Base-by-base conservation (phyloP, 805 yeast species). In the Suhomyces xylopsoci region DNA sequence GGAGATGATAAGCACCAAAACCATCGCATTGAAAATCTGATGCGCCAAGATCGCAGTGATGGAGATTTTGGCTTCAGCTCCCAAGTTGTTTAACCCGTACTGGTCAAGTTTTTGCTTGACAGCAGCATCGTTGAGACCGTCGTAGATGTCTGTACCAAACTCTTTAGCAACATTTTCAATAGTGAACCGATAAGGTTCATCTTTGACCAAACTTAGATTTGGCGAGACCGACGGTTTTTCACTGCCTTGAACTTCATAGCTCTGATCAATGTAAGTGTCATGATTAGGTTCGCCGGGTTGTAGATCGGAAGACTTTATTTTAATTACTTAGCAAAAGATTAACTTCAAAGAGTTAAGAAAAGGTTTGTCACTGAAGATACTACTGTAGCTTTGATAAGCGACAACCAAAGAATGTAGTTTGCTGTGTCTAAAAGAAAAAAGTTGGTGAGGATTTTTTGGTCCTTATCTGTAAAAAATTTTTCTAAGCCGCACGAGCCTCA, bases 11-110 rank as follows among this genome's bases (percentile, higher is more conserved):
- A 71, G 62, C 14, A 71, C 74, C 49, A 71, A 57, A n/a, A 70
- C 67, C 76, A 71, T 71, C 36, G 76, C 76, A 51, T 71, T 71
- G 58, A 69, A 69, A 15, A 69, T 61, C 57, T 71, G 76, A 55
- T 71, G 74, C 42, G 73, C 73, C 36, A 70, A 51, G 24, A 71
- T 71, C 50, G 62, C 61, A 3, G 63, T 30, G 45, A 61, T 55
- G 20, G 71, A 66, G 51, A 71, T 67, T 36, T 58, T 59, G 5
- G 64, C 66, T 32, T 58, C 71, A 19, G 63, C 67, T 7, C 76
- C 76, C 30, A 71, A 60, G 32, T 52, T 60, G 53, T 70, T 71
- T 28, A 45, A 26, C n/a, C 62, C 62, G 43, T 48, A 38, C 32
- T 19, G 15, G 14, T 19, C 24, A 9, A 17, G 25, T 8, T 28